Base-by-base conservation (phyloP, 106 monocot genomes). In the Apostasia shenzhenica region DNA sequence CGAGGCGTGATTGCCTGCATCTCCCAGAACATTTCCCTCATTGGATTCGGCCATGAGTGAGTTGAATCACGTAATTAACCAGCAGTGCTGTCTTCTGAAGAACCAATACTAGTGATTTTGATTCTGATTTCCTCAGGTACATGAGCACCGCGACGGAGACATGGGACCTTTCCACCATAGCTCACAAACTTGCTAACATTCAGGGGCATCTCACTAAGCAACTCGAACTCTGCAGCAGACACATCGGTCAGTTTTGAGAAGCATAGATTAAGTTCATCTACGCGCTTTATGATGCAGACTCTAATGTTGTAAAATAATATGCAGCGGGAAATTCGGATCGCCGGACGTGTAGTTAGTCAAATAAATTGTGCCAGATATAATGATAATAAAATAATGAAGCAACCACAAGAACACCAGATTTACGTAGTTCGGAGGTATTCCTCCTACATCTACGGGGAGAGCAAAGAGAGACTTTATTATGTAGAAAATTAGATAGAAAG, bases 161-260 rank as follows among this genome's bases (percentile, higher is more conserved):
- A 61, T 93, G 93, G 93, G 93, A 93, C 47, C 80, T 93, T 41
- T 93, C 93, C 6, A 93, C 84, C 67, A 80, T 93, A 68, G 79
- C 86, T 59, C 89, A 93, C 71, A 93, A 93, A 63, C 42, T 86
- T 8, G 73, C 8, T 56, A 93, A 73, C 72, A 93, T 93, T 14
- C 78, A 80, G 50, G 86, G 68, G 3, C 88, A 89, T 58, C 93
- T 93, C 55, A 70, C 7, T 0, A 86, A 84, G 79, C 86, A 86
- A 70, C 71, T 89, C 26, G 44, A 49, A 0, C 48, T 77, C 2
- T 93, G 81, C 75, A 63, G 79, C 66, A 72, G 61, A 45, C 54
- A 78, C 51, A 78, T 93, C 26, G 83, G 93, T 93, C 7, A 78
- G 81, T 56, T 6, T 42, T 8, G 53, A 70, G 42, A 14, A 13